Evolutionary conservation across 768 basidiomycete genomes (phyloP), one percentile per base, ranked within the genome.

Genomic region (Lyophyllum semitale): DNA sequence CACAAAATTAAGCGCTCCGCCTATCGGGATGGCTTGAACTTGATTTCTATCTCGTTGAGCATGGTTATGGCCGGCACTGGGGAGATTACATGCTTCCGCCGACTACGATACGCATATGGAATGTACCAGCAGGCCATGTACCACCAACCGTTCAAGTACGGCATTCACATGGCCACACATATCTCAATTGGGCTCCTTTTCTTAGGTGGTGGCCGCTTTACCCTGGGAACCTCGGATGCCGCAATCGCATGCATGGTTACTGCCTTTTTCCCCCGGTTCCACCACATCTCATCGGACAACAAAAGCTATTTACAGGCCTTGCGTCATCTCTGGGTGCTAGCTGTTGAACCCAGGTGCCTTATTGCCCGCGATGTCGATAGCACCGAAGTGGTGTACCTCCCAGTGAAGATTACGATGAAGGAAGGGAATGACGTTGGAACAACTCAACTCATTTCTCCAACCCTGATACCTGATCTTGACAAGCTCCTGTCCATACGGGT

Each of bases 41-140:
- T 95, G 37, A 89, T 98, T 51, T 89, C 92, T 0, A 79, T 97
- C 32, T 79, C 95, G 1, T 73, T 97, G 29, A 87, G 91, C 65
- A 89, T 96, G 82, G 89, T 98, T 40, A 96, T 98, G 93, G 94
- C 96, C 1, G 97, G 97, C 9, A 96, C 95, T 0, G 97, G 97
- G 3, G 95, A 98, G 69, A 84, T 98, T 47, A 89, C 88, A 52
- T 93, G 91, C 61, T 76, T 98, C 17, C 84, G 93, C 18, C 83
- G 95, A 20, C 79, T 98, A 12, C 84, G 97, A 18, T 89, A 92
- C 68, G 86, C 91, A 8, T 98, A 93, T 65, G 96, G 95, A 23
- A 88, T 93, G 80, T 86, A 88, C 64, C 84, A 84, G 53, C 80
- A 81, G 50, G 73, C 81, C 47, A 80, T 83, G 72, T 78, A 77